Percentiles rank a stretch among this genome's conserved stretches.
These are phyloP conservation scores for Emericellopsis atlantica DNA, from an alignment of 2,329 filamentous ascomycete species.

Conservation along the genomic window DNA sequence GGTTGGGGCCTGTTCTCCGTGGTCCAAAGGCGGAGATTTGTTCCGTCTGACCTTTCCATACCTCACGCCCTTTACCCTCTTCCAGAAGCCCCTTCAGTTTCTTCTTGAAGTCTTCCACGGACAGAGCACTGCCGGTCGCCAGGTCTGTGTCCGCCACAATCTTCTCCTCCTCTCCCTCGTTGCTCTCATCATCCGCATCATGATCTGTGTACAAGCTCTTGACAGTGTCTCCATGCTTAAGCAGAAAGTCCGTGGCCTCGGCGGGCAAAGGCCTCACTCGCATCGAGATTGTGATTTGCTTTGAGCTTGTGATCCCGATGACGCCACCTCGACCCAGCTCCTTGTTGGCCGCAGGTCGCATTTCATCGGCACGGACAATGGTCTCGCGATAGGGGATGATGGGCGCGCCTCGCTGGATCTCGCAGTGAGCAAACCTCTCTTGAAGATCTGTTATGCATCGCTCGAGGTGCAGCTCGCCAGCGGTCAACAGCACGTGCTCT, in stretches of 20 bases:
- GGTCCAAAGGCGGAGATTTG: slow-evolving; percentile 87
- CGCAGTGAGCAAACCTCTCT: slow-evolving; percentile 85
- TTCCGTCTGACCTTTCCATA: slow-evolving; percentile 64
- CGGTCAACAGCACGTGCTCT: slow-evolving; percentile 89
- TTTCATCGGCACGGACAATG: slow-evolving; percentile 77
- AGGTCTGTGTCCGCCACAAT: slow-evolving; percentile 45
- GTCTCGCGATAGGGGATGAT: slow-evolving; percentile 95
- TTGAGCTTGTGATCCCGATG: slow-evolving; percentile 65
- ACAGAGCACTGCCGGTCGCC: slow-evolving; percentile 48
- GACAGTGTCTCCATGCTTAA: slow-evolving; percentile 67
- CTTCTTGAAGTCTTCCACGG: slow-evolving; percentile 58
- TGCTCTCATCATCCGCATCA: slow-evolving; percentile 25
- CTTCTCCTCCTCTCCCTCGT: slow-evolving; percentile 21
- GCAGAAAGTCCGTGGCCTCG: slow-evolving; percentile 72
- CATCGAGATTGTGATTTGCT: slow-evolving; percentile 68
- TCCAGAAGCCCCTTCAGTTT: slow-evolving; percentile 50
- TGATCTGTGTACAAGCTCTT: slow-evolving; percentile 67
- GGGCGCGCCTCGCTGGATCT: slow-evolving; percentile 85
- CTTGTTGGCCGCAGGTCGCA: slow-evolving; percentile 78
- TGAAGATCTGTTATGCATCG: slow-evolving; percentile 85
- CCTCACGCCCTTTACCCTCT: slow-evolving; percentile 57
- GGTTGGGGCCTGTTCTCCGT: slow-evolving; percentile 70
- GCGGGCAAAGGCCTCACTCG: slow-evolving; percentile 67
- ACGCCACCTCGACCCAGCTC: slow-evolving; percentile 77
- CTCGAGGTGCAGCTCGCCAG: slow-evolving; percentile 88